Percentiles rank a stretch among this genome's conserved stretches.
phyloP scores from a whole-genome alignment of 495 filamentous ascomycete genomes.

The Aspergillus nidulans region DNA sequence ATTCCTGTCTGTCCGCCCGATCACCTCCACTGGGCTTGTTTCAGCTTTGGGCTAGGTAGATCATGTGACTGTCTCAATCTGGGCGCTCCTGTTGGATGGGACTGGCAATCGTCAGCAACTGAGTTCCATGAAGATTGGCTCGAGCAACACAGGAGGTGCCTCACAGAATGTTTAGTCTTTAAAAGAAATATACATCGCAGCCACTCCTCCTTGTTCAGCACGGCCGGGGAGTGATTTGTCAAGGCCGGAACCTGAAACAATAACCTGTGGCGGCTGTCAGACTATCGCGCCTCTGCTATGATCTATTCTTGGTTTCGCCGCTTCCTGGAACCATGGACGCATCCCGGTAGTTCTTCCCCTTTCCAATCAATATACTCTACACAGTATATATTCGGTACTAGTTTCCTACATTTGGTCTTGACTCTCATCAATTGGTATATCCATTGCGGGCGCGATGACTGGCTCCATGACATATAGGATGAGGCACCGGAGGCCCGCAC shows the following conservation, averaged over 20 bases:
- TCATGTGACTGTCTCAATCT: slow-evolving; percentile 3
- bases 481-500: not conserved
- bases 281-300: slow-evolving; percentile 2
- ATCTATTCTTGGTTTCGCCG: slow-evolving; percentile 2
- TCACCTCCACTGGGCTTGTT: slow-evolving; percentile 4
- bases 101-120: not conserved
- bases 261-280: slow-evolving; percentile 11
- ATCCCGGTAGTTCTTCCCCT: not conserved
- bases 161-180: not conserved
- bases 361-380: not conserved
- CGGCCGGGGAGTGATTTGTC: slow-evolving; percentile 10
- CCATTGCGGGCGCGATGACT: not conserved
- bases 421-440: not conserved
- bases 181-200: not conserved
- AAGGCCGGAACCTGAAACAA: slow-evolving; percentile 12
- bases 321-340: not conserved
- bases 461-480: not conserved
- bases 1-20: not conserved
- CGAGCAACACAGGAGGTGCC: not conserved
- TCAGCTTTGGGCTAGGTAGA: not conserved
- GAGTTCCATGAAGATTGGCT: not conserved
- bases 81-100: not conserved
- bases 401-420: not conserved
- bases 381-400: not conserved
- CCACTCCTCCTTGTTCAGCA: not conserved